These are phyloP conservation scores for Penicillium coffeae DNA, from an alignment of 495 filamentous ascomycete genomes.

Conservation along the genomic window DNA sequence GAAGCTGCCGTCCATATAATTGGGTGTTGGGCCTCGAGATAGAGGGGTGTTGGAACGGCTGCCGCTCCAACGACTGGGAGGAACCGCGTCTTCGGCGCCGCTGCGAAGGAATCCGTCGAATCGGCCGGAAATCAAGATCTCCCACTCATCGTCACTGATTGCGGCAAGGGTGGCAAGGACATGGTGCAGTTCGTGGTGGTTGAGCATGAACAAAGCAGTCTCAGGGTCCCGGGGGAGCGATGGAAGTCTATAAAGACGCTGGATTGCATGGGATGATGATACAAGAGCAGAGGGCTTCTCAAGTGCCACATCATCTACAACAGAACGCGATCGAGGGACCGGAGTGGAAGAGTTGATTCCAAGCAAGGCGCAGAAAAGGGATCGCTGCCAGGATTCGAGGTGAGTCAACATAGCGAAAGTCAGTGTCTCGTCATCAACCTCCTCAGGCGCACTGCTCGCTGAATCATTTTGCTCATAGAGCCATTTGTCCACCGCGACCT, in stretches of 20 bases:
- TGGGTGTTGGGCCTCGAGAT: constrained; percentile 39
- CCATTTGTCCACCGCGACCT: constrained; percentile 80
- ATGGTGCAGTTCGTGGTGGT: constrained; percentile 75
- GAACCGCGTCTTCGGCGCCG: constrained; percentile 67
- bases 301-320: constrained; percentile 37
- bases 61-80: constrained; percentile 25
- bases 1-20: constrained; percentile 33
- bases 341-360: constrained; percentile 57
- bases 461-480: constrained; percentile 70
- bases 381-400: constrained; percentile 68
- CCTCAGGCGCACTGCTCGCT: constrained; percentile 68
- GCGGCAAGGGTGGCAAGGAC: constrained; percentile 82
- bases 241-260: constrained; percentile 76
- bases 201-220: constrained; percentile 82
- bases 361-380: constrained; percentile 72
- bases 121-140: constrained; percentile 89
- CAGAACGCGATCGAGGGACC: constrained; percentile 27
- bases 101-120: constrained; percentile 98
- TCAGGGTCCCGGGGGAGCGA: constrained; percentile 75
- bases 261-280: constrained; percentile 69
- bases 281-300: constrained; percentile 65
- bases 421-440: constrained; percentile 88
- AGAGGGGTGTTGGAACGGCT: constrained; percentile 44
- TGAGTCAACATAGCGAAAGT: constrained; percentile 90
- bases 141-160: constrained; percentile 88